A percentile compares a stretch with the other conserved stretches of the same genome.
Conservation (phyloP, 345 rosid genomes). For the Populus nigra region DNA sequence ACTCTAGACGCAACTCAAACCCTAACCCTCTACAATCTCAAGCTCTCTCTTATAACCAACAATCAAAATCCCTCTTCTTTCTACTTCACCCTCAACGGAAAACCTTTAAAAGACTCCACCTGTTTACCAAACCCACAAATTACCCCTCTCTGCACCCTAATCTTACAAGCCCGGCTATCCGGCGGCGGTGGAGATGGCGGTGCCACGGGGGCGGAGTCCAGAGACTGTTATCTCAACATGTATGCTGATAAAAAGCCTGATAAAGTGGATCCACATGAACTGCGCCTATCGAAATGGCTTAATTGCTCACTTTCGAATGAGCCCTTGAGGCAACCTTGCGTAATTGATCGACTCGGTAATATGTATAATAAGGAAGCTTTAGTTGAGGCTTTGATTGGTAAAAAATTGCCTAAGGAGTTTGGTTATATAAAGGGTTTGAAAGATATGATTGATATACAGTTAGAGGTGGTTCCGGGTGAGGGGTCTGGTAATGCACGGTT, state of each 20-base stretch:
- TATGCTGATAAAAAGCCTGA: slow-evolving; percentile 94
- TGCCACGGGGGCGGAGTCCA: slow-evolving; percentile 92
- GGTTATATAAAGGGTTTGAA: slow-evolving; percentile 73
- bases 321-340: slow-evolving; percentile 77
- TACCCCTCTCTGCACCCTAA: slow-evolving; percentile 55
- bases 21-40: slow-evolving; percentile 41
- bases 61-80: slow-evolving; percentile 31
- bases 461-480: slow-evolving; percentile 51
- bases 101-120: slow-evolving; percentile 44
- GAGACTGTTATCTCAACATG: slow-evolving; percentile 95
- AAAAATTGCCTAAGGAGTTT: slow-evolving; percentile 68
- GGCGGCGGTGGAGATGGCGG: slow-evolving; percentile 99
- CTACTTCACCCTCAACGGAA: slow-evolving; percentile 62
- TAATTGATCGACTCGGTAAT: slow-evolving; percentile 78
- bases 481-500: slow-evolving; percentile 43
- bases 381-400: slow-evolving; percentile 64
- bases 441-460: slow-evolving; percentile 68
- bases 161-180: slow-evolving; percentile 48
- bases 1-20: slow-evolving; percentile 41
- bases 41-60: slow-evolving; percentile 40
- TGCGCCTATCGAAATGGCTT: slow-evolving; percentile 81
- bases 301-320: slow-evolving; percentile 81
- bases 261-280: slow-evolving; percentile 87
- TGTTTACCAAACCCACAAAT: slow-evolving; percentile 40
- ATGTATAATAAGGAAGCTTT: slow-evolving; percentile 79